Evolutionary conservation across 1,284 basidiomycete genomes (phyloP).

Genomic region (Tetrapyrgos nigripes): DNA sequence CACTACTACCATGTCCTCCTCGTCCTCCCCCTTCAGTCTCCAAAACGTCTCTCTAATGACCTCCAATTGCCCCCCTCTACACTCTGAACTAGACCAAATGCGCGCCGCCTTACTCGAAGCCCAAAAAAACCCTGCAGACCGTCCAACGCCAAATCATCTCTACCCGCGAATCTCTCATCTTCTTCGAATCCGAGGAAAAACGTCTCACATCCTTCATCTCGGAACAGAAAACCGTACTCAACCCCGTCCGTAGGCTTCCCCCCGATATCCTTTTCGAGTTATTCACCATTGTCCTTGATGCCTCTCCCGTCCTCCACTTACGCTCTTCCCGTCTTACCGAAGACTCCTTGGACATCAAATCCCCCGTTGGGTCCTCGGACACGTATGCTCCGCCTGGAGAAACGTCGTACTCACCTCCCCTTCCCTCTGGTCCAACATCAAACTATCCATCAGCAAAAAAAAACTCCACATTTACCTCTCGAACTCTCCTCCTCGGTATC

Average conservation of each 20-base stretch:
- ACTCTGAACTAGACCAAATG: too few species aligned
- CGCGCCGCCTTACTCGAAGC: too few species aligned
- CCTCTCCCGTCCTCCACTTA: not conserved
- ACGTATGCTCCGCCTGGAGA: slow-evolving; percentile 7
- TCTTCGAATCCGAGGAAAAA: not conserved
- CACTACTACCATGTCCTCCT: too few species aligned
- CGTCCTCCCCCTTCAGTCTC: too few species aligned
- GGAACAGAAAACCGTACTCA: not conserved
- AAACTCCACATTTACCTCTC: not conserved
- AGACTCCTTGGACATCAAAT: slow-evolving; percentile 2
- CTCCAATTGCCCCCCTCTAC: too few species aligned
- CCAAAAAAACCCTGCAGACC: too few species aligned
- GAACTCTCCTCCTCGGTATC: not conserved
- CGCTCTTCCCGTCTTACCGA: not conserved
- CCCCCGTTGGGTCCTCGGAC: slow-evolving; percentile 9
- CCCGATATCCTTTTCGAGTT: slow-evolving; percentile 1
- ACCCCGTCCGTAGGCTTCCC: not conserved
- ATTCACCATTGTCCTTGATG: not conserved
- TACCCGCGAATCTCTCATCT: not conserved
- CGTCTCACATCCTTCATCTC: not conserved
- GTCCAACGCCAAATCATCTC: not conserved
- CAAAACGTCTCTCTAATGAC: too few species aligned
- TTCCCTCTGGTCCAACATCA: slow-evolving; percentile 5
- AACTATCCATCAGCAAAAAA: not conserved
- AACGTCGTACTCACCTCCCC: slow-evolving; percentile 4